Base-by-base conservation (phyloP, 768 basidiomycete species). In the Coprinellus micaceus region DNA sequence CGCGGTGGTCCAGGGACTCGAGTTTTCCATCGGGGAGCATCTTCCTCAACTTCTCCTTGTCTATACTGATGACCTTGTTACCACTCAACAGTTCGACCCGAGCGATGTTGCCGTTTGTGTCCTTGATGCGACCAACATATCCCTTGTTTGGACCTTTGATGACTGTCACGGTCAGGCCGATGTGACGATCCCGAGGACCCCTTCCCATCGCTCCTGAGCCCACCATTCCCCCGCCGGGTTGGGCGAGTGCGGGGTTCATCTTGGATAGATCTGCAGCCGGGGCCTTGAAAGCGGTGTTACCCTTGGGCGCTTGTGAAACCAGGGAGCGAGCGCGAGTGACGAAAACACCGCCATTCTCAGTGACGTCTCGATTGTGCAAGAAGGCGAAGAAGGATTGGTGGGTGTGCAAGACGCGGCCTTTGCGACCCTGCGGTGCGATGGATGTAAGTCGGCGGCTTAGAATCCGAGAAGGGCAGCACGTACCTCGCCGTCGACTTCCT, bases 381-480 rank as follows among this genome's bases (percentile, higher is more conserved):
- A 98, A 99, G 2, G 91, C 94, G 63, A 86, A 96, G 71, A 91
- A 86, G 0, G 94, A 93, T 66, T 96, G 94, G 69, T 96, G 89
- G 41, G 94, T 93, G 65, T 98, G 95, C 25, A 99, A 76, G 12
- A 98, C 89, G 55, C 84, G 82, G 45, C 97, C 97, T 80, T 88
- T 91, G 4, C 95, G 89, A 36, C 77, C 77, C 88, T 96, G 48
- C 52, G 30, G 46, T n/a, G n/a, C n/a, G n/a, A n/a, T n/a, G n/a
- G n/a, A n/a, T n/a, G n/a, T n/a, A n/a, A n/a, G n/a, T n/a, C n/a
- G n/a, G n/a, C n/a, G n/a, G n/a, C n/a, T n/a, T n/a, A n/a, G n/a
- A n/a, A 47, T 36, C 41, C 43, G 28, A 52, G 22, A 13, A 11
- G 21, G 51, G 13, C 26, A 59, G 58, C 56, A 59, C 82, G 53